phyloP scores from a whole-genome alignment of 495 filamentous ascomycete species.

The Penicillium antarcticum region DNA sequence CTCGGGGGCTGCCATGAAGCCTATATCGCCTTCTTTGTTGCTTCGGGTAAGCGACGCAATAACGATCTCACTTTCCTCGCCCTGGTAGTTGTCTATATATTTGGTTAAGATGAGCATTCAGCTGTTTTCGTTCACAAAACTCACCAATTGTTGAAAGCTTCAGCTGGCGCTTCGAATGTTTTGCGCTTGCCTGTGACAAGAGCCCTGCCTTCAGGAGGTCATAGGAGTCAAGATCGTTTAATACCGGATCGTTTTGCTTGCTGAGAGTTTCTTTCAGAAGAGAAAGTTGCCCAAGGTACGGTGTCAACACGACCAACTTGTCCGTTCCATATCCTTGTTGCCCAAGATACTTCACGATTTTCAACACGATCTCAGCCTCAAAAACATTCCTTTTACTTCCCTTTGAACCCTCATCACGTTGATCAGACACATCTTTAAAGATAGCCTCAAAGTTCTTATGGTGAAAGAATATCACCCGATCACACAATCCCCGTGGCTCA shows the following conservation, averaged over 20 bases:
- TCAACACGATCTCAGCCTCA: conserved; percentile 66
- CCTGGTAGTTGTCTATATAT: conserved; percentile 79
- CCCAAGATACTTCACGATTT: conserved; percentile 65
- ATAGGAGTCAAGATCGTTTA: conserved; percentile 68
- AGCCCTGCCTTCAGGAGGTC: conserved; percentile 68
- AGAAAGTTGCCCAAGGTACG: conserved; percentile 68
- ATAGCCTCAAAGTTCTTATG: conserved; percentile 53
- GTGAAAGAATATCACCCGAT: conserved; percentile 64
- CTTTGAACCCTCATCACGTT: conserved; percentile 45
- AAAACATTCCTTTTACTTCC: conserved; percentile 61
- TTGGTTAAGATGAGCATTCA: too few species aligned
- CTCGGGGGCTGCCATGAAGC: conserved; percentile 69
- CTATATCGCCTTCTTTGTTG: conserved; percentile 62
- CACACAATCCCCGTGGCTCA: conserved; percentile 53
- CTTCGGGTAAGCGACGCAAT: conserved; percentile 65
- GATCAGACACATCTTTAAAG: conserved; percentile 40
- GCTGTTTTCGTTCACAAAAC: not conserved
- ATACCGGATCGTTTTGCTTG: conserved; percentile 54
- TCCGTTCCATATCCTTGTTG: conserved; percentile 73
- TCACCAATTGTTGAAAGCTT: conserved; percentile 66
- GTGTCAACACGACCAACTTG: conserved; percentile 67
- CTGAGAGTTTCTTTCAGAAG: conserved; percentile 53
- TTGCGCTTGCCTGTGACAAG: conserved; percentile 50
- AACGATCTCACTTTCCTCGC: conserved; percentile 76
- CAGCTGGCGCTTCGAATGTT: conserved; percentile 48